These are phyloP conservation scores for Hericium erinaceus DNA, from an alignment of 768 basidiomycete species.

Conservation along the genomic window DNA sequence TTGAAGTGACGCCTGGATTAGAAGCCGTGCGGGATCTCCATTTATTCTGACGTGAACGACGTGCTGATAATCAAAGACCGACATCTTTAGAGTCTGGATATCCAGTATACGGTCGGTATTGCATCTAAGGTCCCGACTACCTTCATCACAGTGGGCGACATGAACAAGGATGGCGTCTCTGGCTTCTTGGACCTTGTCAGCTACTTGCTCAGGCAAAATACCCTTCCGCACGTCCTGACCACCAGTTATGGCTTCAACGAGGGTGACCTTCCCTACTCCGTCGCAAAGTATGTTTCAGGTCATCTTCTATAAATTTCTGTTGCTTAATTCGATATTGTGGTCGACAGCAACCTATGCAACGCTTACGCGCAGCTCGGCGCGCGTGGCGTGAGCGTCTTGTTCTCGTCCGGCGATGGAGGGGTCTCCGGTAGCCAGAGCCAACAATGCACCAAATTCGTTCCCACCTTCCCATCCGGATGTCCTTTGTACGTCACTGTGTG, in stretches of 20 bases:
- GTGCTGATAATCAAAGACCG: background rate
- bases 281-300: background rate
- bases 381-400: conserved; percentile 18
- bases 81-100: conserved; percentile 15
- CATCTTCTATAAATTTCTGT: background rate
- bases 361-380: conserved; percentile 21
- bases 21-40: background rate
- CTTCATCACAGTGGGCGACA: conserved; percentile 17
- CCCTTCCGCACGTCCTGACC: conserved; percentile 14
- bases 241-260: conserved; percentile 16
- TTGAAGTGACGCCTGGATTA: background rate
- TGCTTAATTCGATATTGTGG: background rate
- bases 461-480: conserved; percentile 17
- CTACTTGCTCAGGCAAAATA: conserved; percentile 6
- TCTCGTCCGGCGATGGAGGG: conserved; percentile 18
- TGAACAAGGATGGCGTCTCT: conserved; percentile 7
- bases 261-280: background rate
- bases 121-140: conserved; percentile 12
- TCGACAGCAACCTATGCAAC: conserved; percentile 17
- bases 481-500: conserved; percentile 13
- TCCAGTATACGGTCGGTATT: conserved; percentile 18
- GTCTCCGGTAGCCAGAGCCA: conserved; percentile 7
- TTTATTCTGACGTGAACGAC: background rate
- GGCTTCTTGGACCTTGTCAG: conserved; percentile 18
- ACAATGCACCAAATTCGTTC: conserved; percentile 9